Base-by-base conservation (phyloP, 2,329 filamentous ascomycete genomes). In the Trichoderma koningiopsis region DNA sequence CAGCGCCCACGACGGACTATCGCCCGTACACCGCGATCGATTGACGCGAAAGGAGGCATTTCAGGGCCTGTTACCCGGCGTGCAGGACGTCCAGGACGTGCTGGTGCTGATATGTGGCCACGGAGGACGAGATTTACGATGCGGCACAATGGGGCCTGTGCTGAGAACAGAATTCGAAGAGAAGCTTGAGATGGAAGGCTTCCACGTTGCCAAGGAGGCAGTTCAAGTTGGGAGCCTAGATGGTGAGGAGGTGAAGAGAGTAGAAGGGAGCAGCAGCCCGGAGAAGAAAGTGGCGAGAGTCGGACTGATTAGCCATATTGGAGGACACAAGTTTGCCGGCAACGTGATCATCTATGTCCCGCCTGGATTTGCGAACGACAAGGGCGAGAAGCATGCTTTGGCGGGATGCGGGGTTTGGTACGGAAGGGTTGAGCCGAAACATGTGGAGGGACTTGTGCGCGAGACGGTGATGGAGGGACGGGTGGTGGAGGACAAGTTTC, bases 61-160 rank as follows among this genome's bases (percentile, higher is more conserved):
- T 75, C 87, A 76, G 75, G 81, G 70, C 68, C 81, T 81, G 43
- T 82, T 93, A 2, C 79, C 81, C 1, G 84, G 85, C 1, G 89
- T 92, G 5, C 81, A 86, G 13, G 86, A 89, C 69, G 86, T 92
- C 10, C 76, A 86, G 19, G 90, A 94, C 71, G 84, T 94, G 5
- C 75, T 92, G n/a, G 87, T 99, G 35, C 81, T 98, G 24, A 91
- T 97, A 55, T 99, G 96, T 76, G 93, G 94, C 0, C 96, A 99
- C 75, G 91, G 91, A 16, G 89, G 89, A 2, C 85, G 96, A 13
- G 96, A 99, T 77, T 83, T 85, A 75, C 86, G 96, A 63, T 99
- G 96, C 76, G 95, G 96, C 0, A 81, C 92, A 27, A 84, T 95
- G 72, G 94, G 93, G 0, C 93, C 94, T 0, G 80, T 93, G 1